Conservation (phyloP, 306 rosid genomes). For the Medicago arabica region DNA sequence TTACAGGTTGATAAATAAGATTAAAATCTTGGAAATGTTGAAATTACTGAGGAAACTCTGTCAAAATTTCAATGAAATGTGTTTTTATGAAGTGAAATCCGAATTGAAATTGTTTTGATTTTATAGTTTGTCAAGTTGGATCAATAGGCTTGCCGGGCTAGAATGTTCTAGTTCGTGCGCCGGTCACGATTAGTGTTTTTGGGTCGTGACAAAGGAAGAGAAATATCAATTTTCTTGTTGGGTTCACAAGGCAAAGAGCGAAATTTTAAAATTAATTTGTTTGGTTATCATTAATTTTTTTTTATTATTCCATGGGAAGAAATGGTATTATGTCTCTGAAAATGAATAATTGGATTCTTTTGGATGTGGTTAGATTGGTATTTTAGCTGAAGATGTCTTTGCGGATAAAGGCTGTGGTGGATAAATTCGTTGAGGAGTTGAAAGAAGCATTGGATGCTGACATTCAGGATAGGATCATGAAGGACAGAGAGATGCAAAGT, state of each 20-base stretch:
- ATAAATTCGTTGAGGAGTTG: slow-evolving; percentile 91
- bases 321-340: not conserved
- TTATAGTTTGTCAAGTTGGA: no score
- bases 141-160: no score
- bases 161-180: no score
- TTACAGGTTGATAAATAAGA: no score
- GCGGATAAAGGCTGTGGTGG: slow-evolving; percentile 90
- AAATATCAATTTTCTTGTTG: not conserved
- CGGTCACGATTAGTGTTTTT: no score
- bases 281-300: not conserved
- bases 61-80: no score
- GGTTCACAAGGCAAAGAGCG: not conserved
- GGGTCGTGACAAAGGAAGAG: no score
- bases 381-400: slow-evolving; percentile 69
- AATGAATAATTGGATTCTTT: slow-evolving; percentile 14
- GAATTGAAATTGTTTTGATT: no score
- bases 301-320: not conserved
- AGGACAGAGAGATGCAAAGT: slow-evolving; percentile 99
- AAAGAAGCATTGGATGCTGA: slow-evolving; percentile 96
- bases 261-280: not conserved
- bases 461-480: slow-evolving; percentile 94
- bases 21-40: no score
- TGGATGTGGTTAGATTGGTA: slow-evolving; percentile 29
- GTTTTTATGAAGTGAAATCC: no score
- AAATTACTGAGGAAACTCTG: no score